Evolutionary conservation across 2,329 filamentous ascomycete genomes (phyloP).

Genomic region (Aspergillus novofumigatus): DNA sequence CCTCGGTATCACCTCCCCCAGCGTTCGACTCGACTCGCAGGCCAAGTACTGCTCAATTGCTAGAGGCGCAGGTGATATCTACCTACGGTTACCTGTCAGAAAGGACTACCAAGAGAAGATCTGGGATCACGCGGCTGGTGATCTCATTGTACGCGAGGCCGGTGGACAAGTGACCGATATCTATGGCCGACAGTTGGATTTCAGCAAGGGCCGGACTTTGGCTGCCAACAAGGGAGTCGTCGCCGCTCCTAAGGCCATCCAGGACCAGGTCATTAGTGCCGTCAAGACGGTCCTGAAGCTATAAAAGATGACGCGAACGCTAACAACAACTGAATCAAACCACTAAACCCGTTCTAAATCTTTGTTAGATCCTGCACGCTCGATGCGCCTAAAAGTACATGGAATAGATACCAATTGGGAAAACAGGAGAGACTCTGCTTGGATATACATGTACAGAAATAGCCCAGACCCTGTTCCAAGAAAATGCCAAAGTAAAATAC

Average conservation of each 20-base stretch:
- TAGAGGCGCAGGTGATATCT: constrained; percentile 88
- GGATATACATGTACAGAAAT: constrained; percentile 27
- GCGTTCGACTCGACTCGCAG: constrained; percentile 94
- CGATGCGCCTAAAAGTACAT: constrained; percentile 33
- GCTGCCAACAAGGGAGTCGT: constrained; percentile 90
- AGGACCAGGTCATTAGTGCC: constrained; percentile 70
- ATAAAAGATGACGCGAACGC: constrained; percentile 28
- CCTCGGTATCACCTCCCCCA: constrained; percentile 82
- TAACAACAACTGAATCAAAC: background rate
- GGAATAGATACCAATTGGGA: constrained; percentile 29
- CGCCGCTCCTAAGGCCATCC: constrained; percentile 73
- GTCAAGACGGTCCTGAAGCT: constrained; percentile 72
- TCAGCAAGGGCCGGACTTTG: constrained; percentile 79
- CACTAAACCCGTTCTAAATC: constrained; percentile 7
- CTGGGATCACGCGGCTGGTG: constrained; percentile 96
- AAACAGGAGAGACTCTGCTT: constrained; percentile 15
- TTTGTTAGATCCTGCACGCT: constrained; percentile 20
- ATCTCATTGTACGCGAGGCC: constrained; percentile 89
- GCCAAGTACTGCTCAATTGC: constrained; percentile 97
- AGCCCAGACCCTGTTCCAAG: background rate
- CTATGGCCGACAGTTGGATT: constrained; percentile 78
- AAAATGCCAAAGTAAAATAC: constrained; percentile 20
- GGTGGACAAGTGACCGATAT: constrained; percentile 90
- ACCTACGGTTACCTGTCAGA: constrained; percentile 80
- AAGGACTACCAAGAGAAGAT: constrained; percentile 97